These are phyloP conservation scores for Magnaporthiopsis incrustans DNA, from an alignment of 2,329 filamentous ascomycete genomes.

Conservation along the genomic window DNA sequence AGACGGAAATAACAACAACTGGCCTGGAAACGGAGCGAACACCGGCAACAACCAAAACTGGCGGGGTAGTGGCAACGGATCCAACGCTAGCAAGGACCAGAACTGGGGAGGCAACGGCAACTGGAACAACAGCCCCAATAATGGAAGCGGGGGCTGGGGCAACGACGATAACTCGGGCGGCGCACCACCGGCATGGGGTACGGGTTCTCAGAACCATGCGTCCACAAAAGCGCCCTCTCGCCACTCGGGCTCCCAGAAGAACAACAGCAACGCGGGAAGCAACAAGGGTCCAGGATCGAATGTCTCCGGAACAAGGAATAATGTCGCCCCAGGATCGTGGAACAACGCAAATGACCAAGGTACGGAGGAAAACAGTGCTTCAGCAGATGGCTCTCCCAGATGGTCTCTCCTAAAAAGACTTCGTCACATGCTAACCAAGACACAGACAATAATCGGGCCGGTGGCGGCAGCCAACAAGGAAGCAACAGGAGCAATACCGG, in stretches of 20 bases:
- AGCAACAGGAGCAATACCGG: background rate
- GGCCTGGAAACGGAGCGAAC: background rate
- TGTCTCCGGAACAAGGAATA: background rate
- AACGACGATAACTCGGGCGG: background rate
- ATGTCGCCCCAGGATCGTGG: background rate
- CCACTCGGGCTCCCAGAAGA: background rate
- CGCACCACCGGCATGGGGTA: background rate
- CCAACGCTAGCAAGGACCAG: background rate
- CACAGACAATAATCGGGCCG: background rate
- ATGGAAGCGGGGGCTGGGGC: slow-evolving; percentile 6
- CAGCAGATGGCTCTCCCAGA: background rate
- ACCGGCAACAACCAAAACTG: slow-evolving; percentile 7
- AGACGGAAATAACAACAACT: background rate
- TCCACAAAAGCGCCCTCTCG: background rate
- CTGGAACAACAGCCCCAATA: slow-evolving; percentile 11
- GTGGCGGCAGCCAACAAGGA: background rate
- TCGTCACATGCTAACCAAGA: slow-evolving; percentile 1
- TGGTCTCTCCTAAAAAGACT: background rate
- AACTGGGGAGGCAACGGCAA: slow-evolving; percentile 10
- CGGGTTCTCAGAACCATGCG: background rate
- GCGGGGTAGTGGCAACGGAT: background rate
- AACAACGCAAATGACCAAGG: background rate
- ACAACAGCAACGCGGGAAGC: background rate
- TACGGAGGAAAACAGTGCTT: background rate
- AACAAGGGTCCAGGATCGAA: background rate